Percentiles rank a stretch among this genome's conserved stretches.
These are phyloP conservation scores for Achaetomiella virescens DNA, from an alignment of 495 filamentous ascomycete genomes.

Conservation along the genomic window DNA sequence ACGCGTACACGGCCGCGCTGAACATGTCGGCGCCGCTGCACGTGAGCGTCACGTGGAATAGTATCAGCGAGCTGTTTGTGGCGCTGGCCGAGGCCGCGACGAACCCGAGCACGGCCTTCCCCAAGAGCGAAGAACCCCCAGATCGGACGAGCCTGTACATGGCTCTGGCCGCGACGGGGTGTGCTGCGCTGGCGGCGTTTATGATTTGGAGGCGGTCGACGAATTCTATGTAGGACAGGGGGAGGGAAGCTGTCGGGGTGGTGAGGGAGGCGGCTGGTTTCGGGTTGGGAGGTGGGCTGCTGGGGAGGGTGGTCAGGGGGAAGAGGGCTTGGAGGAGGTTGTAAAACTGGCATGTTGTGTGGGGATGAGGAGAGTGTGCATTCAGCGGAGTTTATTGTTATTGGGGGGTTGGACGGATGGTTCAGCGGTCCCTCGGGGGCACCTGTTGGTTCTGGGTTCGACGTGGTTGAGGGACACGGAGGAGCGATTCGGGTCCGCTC, in stretches of 20 bases:
- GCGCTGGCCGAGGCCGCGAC: constrained; percentile 79
- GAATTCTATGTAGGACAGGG: constrained; percentile 12
- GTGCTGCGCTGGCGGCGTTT: constrained; percentile 71
- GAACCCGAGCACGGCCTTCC: constrained; percentile 79
- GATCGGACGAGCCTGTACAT: constrained; percentile 83
- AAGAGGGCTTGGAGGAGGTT: too few species aligned
- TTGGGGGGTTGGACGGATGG: too few species aligned
- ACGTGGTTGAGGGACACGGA: too few species aligned
- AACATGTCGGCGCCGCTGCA: constrained; percentile 84
- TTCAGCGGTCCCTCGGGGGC: too few species aligned
- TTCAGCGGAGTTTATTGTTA: too few species aligned
- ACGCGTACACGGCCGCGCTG: constrained; percentile 76
- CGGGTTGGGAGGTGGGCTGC: neutral
- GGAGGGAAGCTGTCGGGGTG: neutral
- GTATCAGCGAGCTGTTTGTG: constrained; percentile 88
- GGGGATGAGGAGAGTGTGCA: too few species aligned
- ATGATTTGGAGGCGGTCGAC: constrained; percentile 59
- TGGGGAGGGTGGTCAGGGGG: too few species aligned
- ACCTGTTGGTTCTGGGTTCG: too few species aligned
- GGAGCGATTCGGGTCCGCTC: too few species aligned
- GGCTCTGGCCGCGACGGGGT: constrained; percentile 72
- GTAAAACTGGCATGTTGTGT: too few species aligned
- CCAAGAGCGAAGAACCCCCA: constrained; percentile 75
- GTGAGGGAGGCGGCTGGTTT: neutral
- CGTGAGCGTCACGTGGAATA: constrained; percentile 87